Evolutionary conservation across 805 yeast genomes (phyloP).

Genomic region (Saturnispora sanitii): DNA sequence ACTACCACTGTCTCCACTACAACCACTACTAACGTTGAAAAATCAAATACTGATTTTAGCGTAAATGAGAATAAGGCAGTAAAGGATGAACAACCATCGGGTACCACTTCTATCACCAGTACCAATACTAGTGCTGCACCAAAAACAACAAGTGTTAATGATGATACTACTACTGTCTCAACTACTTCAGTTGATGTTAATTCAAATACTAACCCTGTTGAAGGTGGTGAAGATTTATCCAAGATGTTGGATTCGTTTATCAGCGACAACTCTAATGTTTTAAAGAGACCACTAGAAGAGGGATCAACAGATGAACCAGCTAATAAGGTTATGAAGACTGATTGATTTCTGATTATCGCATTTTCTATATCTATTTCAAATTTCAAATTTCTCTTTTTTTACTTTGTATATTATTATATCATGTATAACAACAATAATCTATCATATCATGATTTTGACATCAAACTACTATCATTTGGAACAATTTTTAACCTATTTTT

Average conservation of each 20-base stretch:
- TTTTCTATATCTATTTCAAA: not conserved
- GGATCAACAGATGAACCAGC: slow-evolving; percentile 2
- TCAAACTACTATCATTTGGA: not conserved
- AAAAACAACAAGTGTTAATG: not conserved
- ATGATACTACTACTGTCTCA: slow-evolving; percentile 1
- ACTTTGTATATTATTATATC: slow-evolving; percentile 1
- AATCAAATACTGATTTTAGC: too few relatives aligned
- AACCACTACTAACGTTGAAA: too few relatives aligned
- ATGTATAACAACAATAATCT: not conserved
- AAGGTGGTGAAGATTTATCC: slow-evolving; percentile 3
- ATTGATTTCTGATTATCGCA: slow-evolving; percentile 1
- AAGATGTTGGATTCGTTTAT: slow-evolving; percentile 9
- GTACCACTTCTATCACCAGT: not conserved
- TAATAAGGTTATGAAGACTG: slow-evolving; percentile 2
- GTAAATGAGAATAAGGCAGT: not conserved
- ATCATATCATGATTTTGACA: not conserved
- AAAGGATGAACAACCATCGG: not conserved
- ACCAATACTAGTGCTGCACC: not conserved
- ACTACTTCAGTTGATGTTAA: not conserved
- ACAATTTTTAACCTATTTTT: too few relatives aligned
- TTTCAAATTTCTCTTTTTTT: not conserved
- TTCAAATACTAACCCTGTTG: too few relatives aligned
- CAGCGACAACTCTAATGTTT: slow-evolving; percentile 7
- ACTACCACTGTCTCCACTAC: too few relatives aligned
- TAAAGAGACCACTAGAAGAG: slow-evolving; percentile 4